phyloP scores from a whole-genome alignment of 129 eudicot genomes.

The Deinandra increscens region DNA sequence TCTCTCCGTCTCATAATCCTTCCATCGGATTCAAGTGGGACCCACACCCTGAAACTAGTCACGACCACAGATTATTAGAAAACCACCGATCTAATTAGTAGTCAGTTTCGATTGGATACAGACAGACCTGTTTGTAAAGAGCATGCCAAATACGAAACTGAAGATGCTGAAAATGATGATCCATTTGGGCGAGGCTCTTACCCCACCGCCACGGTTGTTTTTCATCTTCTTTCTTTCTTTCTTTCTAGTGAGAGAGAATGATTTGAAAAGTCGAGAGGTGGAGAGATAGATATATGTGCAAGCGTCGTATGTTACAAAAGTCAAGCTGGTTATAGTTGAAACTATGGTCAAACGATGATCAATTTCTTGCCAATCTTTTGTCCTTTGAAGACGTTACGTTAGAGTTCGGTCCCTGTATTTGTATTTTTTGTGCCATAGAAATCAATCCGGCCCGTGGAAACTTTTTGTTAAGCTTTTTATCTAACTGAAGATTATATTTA shows the following conservation, averaged over 20 bases:
- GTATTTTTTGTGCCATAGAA: no score
- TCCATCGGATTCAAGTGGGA: slow-evolving; percentile 64
- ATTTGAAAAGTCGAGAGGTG: no score
- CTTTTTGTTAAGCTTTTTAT: no score
- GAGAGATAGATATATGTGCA: neutral
- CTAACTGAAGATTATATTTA: no score
- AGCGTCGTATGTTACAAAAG: neutral
- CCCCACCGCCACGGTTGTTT: slow-evolving; percentile 55
- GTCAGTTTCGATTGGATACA: neutral
- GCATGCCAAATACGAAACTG: slow-evolving; percentile 76
- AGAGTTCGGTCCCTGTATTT: no score
- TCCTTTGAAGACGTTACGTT: no score
- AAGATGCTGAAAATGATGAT: slow-evolving; percentile 63
- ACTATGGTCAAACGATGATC: neutral
- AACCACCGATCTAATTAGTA: slow-evolving; percentile 18
- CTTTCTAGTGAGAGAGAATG: slow-evolving; percentile 3
- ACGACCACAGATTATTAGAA: neutral
- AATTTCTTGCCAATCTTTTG: no score
- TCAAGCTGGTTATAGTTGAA: slow-evolving; percentile 17
- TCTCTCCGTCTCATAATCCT: slow-evolving; percentile 66
- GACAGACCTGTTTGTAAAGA: slow-evolving; percentile 66
- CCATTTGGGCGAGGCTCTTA: slow-evolving; percentile 75
- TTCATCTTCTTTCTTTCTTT: slow-evolving; percentile 43
- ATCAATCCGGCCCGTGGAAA: no score
- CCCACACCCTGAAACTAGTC: slow-evolving; percentile 55